phyloP scores from a whole-genome alignment of 331 rosid genomes.

The Acacia concinna region DNA sequence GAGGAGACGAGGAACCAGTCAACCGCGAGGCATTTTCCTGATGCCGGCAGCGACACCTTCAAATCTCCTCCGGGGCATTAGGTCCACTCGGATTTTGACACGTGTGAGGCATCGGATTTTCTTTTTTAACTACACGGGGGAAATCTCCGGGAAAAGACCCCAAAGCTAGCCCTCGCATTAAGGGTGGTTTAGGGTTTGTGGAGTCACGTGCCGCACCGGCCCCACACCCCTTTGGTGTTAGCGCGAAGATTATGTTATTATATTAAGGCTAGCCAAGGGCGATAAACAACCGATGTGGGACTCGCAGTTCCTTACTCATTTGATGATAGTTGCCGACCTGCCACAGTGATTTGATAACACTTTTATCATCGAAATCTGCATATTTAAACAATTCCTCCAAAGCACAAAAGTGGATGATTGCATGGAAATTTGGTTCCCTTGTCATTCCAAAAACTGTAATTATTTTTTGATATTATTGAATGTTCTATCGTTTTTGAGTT shows the following conservation, averaged over 20 bases:
- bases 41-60: background rate
- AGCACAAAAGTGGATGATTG: too few species aligned
- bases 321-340: too few species aligned
- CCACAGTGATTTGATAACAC: background rate
- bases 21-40: background rate
- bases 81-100: background rate
- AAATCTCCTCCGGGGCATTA: background rate
- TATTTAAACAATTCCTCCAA: background rate
- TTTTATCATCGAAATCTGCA: background rate
- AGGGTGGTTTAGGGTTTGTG: background rate
- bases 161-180: background rate
- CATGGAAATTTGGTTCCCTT: too few species aligned
- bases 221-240: background rate
- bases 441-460: too few species aligned
- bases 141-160: background rate
- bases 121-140: background rate
- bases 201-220: background rate
- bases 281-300: background rate
- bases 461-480: too few species aligned
- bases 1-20: background rate
- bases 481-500: too few species aligned
- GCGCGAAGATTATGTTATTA: rapidly evolving
- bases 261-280: background rate
- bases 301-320: background rate
- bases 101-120: background rate